These are phyloP conservation scores for Boechera retrofracta DNA, from an alignment of 345 rosid genomes.

Conservation along the genomic window DNA sequence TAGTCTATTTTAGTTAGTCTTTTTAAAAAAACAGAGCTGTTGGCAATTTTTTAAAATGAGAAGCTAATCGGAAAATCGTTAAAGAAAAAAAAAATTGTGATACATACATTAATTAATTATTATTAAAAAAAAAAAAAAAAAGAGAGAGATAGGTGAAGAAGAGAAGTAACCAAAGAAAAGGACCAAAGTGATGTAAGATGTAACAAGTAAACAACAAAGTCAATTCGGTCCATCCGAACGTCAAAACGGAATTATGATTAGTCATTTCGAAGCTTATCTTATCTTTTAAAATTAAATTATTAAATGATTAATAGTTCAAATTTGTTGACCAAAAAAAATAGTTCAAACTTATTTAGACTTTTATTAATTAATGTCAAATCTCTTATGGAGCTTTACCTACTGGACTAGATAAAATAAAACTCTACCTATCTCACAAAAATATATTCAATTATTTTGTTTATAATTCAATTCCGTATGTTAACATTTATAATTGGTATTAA, in stretches of 20 bases:
- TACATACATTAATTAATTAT: background rate
- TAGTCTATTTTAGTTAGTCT: background rate
- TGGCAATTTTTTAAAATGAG: background rate
- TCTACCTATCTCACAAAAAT: background rate
- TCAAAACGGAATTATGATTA: slow-evolving; percentile 21
- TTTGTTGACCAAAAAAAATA: no score
- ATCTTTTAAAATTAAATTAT: background rate
- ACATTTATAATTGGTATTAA: background rate
- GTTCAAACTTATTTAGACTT: slow-evolving; percentile 1
- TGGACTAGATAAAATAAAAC: background rate
- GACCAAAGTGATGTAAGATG: slow-evolving; percentile 40
- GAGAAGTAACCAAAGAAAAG: slow-evolving; percentile 11
- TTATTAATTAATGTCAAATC: slow-evolving; percentile 10
- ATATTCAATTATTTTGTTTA: background rate
- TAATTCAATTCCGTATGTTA: background rate
- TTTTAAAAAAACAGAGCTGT: slow-evolving; percentile 11
- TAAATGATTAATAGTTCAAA: background rate
- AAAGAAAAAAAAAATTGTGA: background rate
- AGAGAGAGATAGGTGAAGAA: slow-evolving; percentile 4
- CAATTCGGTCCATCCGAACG: slow-evolving; percentile 34
- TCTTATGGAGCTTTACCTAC: slow-evolving; percentile 11
- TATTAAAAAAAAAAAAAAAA: background rate
- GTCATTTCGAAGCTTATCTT: slow-evolving; percentile 33
- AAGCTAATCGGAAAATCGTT: slow-evolving; percentile 5
- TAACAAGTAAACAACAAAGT: slow-evolving; percentile 37